Evolutionary conservation across 1,139 yeast species (phyloP), one percentile per base, ranked within the genome.

Genomic region (Yamadazyma epiphylla): DNA sequence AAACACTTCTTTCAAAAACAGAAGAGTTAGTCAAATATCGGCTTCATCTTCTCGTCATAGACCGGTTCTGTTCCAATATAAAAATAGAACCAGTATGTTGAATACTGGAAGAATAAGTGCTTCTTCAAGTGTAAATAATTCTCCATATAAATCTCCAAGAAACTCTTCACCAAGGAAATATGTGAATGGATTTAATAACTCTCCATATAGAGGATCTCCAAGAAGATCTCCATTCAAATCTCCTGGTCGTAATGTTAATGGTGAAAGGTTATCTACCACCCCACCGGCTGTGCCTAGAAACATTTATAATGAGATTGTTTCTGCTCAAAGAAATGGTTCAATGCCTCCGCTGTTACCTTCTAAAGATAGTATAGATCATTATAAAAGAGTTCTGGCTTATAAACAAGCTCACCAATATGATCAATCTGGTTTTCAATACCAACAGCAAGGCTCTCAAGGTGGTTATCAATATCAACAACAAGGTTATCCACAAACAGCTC

Each of bases 1-100:
- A 34, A 38, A 22, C 19, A 42, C 35, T 25, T 38, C 46, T 0
- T 26, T 33, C n/a, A 43, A 41, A 24, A 42, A 36, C 26, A 74
- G 64, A 44, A 64, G 80, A 50, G 51, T 60, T 3, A 70, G 80
- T 20, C 62, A 65, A 33, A 70, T 76, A 15, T 67, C 74, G 40
- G 83, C 70, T 4, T 64, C 80, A 3, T 70, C 74, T 15, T 61
- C 79, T 19, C 70, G 70, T 44, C 70, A 65, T 46, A 64, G 79
- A 39, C 76, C 83, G 2, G 74, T 77, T 3, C 74, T 79, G 20
- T 76, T 75, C 49, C 77, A 73, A 33, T 57, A 58, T 36, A 55
- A 48, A 32, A 52, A 51, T 35, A 52, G 64, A 38, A 41, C 53
- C 13, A 58, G 66, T 14, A 33, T 41, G 19, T 48, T 53, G 5